Base-by-base conservation (phyloP, 2,329 filamentous ascomycete species). In the Xylariomycetidae sp. region DNA sequence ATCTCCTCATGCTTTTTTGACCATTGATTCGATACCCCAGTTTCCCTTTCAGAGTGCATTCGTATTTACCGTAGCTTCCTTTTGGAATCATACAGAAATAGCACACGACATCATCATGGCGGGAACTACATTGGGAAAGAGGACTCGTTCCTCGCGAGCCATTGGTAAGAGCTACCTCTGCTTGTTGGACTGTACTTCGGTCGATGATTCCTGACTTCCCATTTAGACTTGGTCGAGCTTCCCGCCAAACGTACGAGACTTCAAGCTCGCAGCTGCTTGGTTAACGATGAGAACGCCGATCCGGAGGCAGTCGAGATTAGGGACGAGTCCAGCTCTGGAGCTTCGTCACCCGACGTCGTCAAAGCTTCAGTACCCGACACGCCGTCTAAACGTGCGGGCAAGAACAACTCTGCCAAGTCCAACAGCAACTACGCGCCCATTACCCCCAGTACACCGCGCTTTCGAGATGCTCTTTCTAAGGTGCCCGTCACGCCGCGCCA, bases 401-500 rank as follows among this genome's bases (percentile, higher is more conserved):
- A 32, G 14, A 16, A 19, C 8, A 37, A 19, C 8, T 20, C 26
- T 20, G 34, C n/a, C 13, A 43, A 43, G 25, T 23, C 25, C 18
- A 40, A 14, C 29, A 47, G 46, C 19, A 39, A 39, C 32, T 58
- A 67, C 52, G 74, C 62, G 29, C 75, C 76, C 10, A 67, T 79
- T 31, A 84, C 80, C 2, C 85, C 85, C 1, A 76, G 76, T 15
- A 89, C 85, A 9, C 80, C 85, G 17, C 74, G 86, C 46, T 84
- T 87, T 54, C 77, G 84, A 58, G 83, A 95, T 76, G 86, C 75
- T 29, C 71, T 90, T 38, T 74, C 76, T 32, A 73, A 76, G 42
- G 72, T 79, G 14, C 82, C 84, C 3, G 71, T 82, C 34, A 95
- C 90, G 5, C 90, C 90, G 26, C 79, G 85, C 38, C 88, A 93